phyloP scores from a whole-genome alignment of 192 early-diverging fungal genomes.

The Podila horticola region DNA sequence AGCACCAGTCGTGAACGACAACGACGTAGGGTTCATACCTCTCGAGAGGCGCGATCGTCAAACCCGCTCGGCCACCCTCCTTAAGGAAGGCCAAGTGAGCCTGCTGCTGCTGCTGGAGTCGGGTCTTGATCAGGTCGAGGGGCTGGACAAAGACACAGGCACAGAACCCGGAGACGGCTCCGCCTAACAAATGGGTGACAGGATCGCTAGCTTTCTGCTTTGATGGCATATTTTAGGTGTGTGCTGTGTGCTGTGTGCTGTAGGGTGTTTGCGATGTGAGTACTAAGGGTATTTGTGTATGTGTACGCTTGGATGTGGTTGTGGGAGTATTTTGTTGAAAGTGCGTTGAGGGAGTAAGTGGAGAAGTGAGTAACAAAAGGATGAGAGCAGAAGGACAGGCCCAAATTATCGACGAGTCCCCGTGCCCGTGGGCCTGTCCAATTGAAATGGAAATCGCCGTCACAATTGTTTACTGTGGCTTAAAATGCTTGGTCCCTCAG shows the following conservation, averaged over 20 bases:
- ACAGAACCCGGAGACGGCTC: slow-evolving; percentile 80
- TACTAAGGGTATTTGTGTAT: not conserved
- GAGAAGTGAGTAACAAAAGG: no score
- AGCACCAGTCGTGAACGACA: not conserved
- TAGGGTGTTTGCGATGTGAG: not conserved
- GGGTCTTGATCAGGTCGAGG: slow-evolving; percentile 87
- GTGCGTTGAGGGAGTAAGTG: not conserved
- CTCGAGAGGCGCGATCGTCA: slow-evolving; percentile 54
- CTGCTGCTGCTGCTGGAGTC: slow-evolving; percentile 75
- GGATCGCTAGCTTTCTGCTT: slow-evolving; percentile 54
- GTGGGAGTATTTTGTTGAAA: not conserved
- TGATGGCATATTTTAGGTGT: slow-evolving; percentile 17
- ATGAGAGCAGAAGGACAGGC: no score
- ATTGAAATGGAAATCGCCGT: no score
- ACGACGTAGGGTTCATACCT: slow-evolving; percentile 44
- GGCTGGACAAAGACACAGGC: slow-evolving; percentile 89
- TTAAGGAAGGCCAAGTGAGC: slow-evolving; percentile 62
- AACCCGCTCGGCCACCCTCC: slow-evolving; percentile 52
- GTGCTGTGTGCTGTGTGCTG: not conserved
- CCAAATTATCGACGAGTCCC: no score
- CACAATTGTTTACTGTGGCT: no score
- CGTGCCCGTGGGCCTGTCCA: no score
- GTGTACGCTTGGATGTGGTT: not conserved
- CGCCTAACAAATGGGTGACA: slow-evolving; percentile 74
- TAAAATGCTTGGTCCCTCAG: no score